Evolutionary conservation across 495 filamentous ascomycete species (phyloP).

Genomic region (Ramalina peruviana): DNA sequence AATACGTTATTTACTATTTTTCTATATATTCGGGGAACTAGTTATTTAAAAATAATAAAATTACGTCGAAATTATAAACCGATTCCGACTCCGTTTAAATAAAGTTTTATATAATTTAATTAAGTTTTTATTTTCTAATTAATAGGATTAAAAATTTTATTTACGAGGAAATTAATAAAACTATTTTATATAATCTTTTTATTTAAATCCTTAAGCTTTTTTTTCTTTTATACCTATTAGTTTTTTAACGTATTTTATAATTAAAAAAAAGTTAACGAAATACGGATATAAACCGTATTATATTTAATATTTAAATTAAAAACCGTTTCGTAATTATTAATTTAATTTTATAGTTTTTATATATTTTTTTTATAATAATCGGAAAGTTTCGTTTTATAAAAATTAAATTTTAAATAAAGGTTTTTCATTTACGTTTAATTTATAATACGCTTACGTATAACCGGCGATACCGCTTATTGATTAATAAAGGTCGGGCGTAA

Average conservation of each 20-base stretch:
- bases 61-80: neutral
- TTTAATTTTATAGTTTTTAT: neutral
- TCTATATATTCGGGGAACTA: neutral
- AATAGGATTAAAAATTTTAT: too few species aligned
- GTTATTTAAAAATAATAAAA: neutral
- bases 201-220: too few species aligned
- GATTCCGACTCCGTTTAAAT: neutral
- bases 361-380: neutral
- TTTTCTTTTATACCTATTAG: too few species aligned
- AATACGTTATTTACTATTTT: neutral
- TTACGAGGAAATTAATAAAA: too few species aligned
- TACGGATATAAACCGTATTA: neutral
- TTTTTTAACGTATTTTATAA: neutral
- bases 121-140: too few species aligned
- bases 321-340: neutral
- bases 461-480: neutral
- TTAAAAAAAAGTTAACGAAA: neutral
- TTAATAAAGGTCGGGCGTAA: neutral
- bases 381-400: neutral
- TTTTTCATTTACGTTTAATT: neutral
- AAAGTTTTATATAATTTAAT: neutral
- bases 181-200: too few species aligned
- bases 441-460: neutral
- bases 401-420: neutral
- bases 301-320: neutral